Conservation (phyloP, 2,329 filamentous ascomycete species). For the Colletotrichum costaricense region DNA sequence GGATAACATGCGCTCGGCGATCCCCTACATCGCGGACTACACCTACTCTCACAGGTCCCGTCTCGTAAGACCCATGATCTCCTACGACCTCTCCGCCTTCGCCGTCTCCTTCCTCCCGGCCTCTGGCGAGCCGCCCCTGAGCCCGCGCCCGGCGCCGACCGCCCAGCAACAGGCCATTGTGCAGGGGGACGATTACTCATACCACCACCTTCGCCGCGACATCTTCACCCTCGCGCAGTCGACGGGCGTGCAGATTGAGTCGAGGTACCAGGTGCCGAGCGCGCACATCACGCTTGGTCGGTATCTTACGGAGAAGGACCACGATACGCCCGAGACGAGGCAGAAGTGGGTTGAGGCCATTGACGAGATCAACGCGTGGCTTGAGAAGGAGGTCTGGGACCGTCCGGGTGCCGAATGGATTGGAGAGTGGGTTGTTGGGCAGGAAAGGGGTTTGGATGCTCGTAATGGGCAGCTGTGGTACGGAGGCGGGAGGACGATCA, state of each 20-base stretch:
- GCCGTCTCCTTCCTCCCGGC: conserved; percentile 90
- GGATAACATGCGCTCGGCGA: conserved; percentile 63
- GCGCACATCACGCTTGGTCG: conserved; percentile 90
- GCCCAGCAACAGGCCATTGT: conserved; percentile 48
- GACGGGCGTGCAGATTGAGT: conserved; percentile 76
- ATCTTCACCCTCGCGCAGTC: conserved; percentile 71
- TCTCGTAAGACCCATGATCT: conserved; percentile 84
- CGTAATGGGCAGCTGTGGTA: conserved; percentile 87
- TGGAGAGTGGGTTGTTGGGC: conserved; percentile 88
- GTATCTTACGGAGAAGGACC: conserved; percentile 77
- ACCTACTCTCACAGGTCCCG: conserved; percentile 75
- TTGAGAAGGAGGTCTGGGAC: conserved; percentile 79
- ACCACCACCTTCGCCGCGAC: conserved; percentile 90
- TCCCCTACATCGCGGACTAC: conserved; percentile 73
- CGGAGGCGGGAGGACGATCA: conserved; percentile 80
- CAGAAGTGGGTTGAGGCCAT: conserved; percentile 75
- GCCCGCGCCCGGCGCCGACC: conserved; percentile 53
- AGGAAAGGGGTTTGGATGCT: conserved; percentile 83
- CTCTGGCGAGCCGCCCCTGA: conserved; percentile 65
- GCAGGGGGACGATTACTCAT: conserved; percentile 78
- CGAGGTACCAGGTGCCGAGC: conserved; percentile 88
- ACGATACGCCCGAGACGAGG: conserved; percentile 68
- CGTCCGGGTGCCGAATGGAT: conserved; percentile 53
- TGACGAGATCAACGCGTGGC: conserved; percentile 81
- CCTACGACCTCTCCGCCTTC: conserved; percentile 86